Conservation (phyloP, 2,329 filamentous ascomycete species). For the Penicillium hordei region DNA sequence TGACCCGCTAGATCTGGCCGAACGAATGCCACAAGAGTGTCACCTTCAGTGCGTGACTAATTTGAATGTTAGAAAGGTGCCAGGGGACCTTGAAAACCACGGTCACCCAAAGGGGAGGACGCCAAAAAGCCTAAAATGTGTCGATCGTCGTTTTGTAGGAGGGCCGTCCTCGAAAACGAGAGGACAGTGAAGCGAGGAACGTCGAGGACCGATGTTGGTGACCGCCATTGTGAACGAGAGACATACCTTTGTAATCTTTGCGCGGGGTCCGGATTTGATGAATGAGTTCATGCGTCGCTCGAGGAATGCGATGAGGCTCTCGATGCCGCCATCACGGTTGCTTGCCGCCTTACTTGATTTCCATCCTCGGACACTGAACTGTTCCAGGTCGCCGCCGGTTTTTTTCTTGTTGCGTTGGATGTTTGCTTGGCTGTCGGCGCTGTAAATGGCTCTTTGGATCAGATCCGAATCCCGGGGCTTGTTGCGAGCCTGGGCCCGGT, state of each 20-base stretch:
- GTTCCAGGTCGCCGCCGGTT: constrained; percentile 30
- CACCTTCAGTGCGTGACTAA: constrained; percentile 69
- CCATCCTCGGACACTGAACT: constrained; percentile 58
- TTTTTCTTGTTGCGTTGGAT: constrained; percentile 38
- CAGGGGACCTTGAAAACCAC: constrained; percentile 46
- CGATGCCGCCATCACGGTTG: constrained; percentile 66
- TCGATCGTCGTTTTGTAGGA: constrained; percentile 45
- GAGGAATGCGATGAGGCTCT: constrained; percentile 65
- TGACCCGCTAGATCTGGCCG: constrained; percentile 63
- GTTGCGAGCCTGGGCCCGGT: constrained; percentile 29
- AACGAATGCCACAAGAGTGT: constrained; percentile 67
- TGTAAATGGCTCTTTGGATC: constrained; percentile 39
- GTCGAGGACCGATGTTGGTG: constrained; percentile 41
- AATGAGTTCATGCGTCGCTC: constrained; percentile 65
- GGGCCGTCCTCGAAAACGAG: constrained; percentile 44
- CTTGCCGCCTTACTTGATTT: constrained; percentile 66
- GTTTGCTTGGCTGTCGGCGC: constrained; percentile 38
- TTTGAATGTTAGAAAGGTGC: constrained; percentile 64
- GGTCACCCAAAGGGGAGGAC: constrained; percentile 40
- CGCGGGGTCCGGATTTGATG: constrained; percentile 51
- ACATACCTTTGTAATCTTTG: constrained; percentile 79
- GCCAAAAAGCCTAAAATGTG: constrained; percentile 31
- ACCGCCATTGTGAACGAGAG: constrained; percentile 45
- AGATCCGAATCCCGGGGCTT: constrained; percentile 37
- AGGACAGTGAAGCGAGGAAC: constrained; percentile 39